Evolutionary conservation across 2,329 filamentous ascomycete genomes (phyloP), one percentile per base, ranked within the genome.

Genomic region (Teratosphaeria destructans): DNA sequence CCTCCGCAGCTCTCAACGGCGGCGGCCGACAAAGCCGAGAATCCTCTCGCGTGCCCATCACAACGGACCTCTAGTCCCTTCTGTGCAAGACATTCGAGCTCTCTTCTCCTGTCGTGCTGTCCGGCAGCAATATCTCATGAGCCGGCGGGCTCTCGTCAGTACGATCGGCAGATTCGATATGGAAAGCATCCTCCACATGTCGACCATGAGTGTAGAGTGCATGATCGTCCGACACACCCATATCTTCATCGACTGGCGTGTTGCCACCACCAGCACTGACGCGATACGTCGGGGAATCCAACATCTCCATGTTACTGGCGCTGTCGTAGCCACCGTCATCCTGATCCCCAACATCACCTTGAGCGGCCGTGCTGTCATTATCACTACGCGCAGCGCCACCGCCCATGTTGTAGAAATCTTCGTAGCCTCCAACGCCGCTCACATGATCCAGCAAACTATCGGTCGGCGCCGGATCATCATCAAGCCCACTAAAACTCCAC

Each of bases 391-490:
- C 23, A n/a, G 12, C 11, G 29, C 2, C 27, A 11, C 52, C 52
- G 52, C 32, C 52, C 5, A 32, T 32, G 32, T 54, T 35, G 26
- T 34, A 56, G 19, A 56, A 29, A 56, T 6, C 16, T n/a, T 53
- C 59, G 14, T n/a, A 19, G 5, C 56, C 56, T 14, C 34, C 52
- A 54, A 29, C 43, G 14, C 54, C 34, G 26, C 57, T 37, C 12
- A 54, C 14, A 10, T 54, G 32, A 27, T 23, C 58, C 43, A 60
- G 54, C 6, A 60, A 49, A 26, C 23, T 55, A 43, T 57, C 59
- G 49, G 59, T 60, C n/a, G 34, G 43, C 16, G 23, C 27, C 23
- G 39, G 32, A 52, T 60, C 56, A 61, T 57, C 26, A 27, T 60
- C 56, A 2, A 57, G 56, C 7, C 7, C 49, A 27, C 54, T 34